phyloP scores from a whole-genome alignment of 768 basidiomycete species.

The Mrakia blollopis region DNA sequence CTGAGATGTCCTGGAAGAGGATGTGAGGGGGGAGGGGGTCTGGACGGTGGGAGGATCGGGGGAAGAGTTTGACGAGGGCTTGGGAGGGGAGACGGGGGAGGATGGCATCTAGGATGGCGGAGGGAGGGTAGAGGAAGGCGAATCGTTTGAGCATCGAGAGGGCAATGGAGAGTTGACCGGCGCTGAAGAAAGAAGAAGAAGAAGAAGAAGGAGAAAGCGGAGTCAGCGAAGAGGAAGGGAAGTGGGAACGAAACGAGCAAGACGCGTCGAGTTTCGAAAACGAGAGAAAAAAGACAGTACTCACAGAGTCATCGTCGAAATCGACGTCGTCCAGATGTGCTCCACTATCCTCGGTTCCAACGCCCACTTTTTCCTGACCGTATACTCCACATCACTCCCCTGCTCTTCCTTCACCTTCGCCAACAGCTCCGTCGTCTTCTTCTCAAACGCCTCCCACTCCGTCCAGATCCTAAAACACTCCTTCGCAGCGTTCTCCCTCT shows the following conservation, averaged over 20 bases:
- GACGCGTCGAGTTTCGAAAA: neutral
- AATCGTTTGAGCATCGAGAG: conserved; percentile 18
- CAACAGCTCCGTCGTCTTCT: conserved; percentile 26
- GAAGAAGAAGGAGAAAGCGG: neutral
- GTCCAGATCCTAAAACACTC: neutral
- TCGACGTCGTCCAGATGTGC: conserved; percentile 61
- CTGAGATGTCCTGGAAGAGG: conserved; percentile 20
- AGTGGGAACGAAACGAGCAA: neutral
- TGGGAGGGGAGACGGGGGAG: conserved; percentile 18
- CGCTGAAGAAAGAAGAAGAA: neutral
- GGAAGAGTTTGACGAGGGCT: conserved; percentile 20
- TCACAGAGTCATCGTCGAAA: conserved; percentile 70
- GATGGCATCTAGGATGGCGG: neutral
- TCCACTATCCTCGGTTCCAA: conserved; percentile 52
- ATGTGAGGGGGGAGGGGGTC: conserved; percentile 32
- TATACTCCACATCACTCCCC: neutral
- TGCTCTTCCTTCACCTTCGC: neutral
- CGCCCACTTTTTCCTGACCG: conserved; percentile 25
- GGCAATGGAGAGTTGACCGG: conserved; percentile 21
- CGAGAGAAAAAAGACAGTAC: conserved; percentile 38
- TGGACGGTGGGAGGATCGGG: conserved; percentile 21
- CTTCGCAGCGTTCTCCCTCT: conserved; percentile 14
- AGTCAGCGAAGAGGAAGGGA: neutral
- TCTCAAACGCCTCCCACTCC: conserved; percentile 33
- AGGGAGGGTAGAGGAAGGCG: conserved; percentile 17